These are phyloP conservation scores for Rosa multiflora DNA, from an alignment of 306 rosid species.

Conservation along the genomic window DNA sequence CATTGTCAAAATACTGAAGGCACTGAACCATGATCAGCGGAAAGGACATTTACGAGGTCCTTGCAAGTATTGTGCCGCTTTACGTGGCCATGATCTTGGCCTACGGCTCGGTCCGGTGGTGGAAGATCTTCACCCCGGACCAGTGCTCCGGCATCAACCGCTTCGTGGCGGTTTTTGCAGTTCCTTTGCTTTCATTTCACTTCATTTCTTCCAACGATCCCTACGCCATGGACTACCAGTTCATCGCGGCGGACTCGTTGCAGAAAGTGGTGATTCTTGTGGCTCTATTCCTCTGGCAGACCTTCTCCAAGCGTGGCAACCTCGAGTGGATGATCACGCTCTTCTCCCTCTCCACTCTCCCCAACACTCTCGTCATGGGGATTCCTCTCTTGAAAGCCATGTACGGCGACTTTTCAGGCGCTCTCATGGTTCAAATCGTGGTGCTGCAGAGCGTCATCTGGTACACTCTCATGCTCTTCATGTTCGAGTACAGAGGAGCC, in stretches of 20 bases:
- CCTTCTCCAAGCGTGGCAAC: constrained; percentile 50
- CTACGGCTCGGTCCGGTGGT: constrained; percentile 80
- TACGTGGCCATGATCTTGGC: constrained; percentile 85
- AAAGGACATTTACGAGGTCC: constrained; percentile 74
- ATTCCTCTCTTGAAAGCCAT: constrained; percentile 75
- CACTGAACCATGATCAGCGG: constrained; percentile 55
- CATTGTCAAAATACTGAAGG: neutral
- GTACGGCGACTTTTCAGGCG: constrained; percentile 75
- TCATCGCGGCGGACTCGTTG: constrained; percentile 83
- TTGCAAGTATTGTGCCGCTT: constrained; percentile 74
- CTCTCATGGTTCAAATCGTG: constrained; percentile 81
- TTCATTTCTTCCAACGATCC: constrained; percentile 80
- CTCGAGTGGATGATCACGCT: constrained; percentile 83
- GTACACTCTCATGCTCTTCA: constrained; percentile 74
- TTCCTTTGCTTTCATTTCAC: constrained; percentile 79
- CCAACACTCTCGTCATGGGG: constrained; percentile 91
- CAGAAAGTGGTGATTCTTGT: constrained; percentile 61
- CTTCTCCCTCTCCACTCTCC: constrained; percentile 80
- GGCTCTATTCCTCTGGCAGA: constrained; percentile 75
- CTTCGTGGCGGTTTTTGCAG: constrained; percentile 78
- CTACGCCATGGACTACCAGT: constrained; percentile 71
- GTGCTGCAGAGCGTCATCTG: constrained; percentile 85
- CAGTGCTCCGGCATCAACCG: constrained; percentile 92
- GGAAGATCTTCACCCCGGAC: constrained; percentile 82
- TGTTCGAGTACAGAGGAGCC: constrained; percentile 86